Evolutionary conservation across 257 asterid genomes (phyloP).

Genomic region (Oldenlandia corymbosa): DNA sequence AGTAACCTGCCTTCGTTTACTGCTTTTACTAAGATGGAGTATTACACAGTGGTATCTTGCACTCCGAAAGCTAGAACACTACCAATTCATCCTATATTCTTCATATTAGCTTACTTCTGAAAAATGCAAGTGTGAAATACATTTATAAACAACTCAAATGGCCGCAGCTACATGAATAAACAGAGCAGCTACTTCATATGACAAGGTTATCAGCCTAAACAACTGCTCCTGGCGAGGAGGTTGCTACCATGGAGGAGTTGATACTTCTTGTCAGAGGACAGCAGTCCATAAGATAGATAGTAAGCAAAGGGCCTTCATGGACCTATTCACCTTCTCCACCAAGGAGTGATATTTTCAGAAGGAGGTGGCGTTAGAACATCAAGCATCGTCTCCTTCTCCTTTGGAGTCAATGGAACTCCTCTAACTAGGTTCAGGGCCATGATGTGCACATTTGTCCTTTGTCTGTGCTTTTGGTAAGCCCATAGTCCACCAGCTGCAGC

Average conservation of each 20-base stretch:
- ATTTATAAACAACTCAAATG: not conserved
- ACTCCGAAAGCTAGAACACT: too few relatives aligned
- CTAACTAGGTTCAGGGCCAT: conserved; percentile 85
- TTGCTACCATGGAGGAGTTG: not conserved
- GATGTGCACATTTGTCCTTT: conserved; percentile 67
- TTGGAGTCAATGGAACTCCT: conserved; percentile 79
- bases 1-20: too few relatives aligned
- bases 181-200: not conserved
- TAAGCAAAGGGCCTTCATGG: conserved; percentile 16
- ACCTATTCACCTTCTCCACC: conserved; percentile 62
- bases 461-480: conserved; percentile 70
- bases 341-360: conserved; percentile 30
- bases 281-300: not conserved
- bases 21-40: too few relatives aligned
- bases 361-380: conserved; percentile 87
- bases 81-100: too few relatives aligned
- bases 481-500: conserved; percentile 80
- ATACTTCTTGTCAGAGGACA: not conserved
- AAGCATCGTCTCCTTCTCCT: conserved; percentile 77
- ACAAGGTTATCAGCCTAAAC: not conserved
- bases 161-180: not conserved
- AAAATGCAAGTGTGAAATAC: not conserved
- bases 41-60: too few relatives aligned
- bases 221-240: not conserved
- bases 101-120: not conserved